phyloP scores from a whole-genome alignment of 108 stramenopile genomes.

The Nannochloropsis salina region DNA sequence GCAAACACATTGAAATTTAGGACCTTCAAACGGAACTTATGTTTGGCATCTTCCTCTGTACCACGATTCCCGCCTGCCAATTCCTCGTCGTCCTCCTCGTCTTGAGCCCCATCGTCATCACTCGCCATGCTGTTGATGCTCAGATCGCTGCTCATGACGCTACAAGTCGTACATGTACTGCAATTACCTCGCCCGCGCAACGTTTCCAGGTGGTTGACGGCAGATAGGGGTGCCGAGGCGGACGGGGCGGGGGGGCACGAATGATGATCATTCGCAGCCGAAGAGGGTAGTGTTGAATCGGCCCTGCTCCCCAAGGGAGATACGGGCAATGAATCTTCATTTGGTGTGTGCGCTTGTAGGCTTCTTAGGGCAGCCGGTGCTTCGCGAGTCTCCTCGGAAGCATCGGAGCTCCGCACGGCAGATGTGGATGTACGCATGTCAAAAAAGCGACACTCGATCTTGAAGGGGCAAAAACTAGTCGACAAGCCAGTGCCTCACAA shows the following conservation, averaged over 20 bases:
- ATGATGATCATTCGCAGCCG: not conserved
- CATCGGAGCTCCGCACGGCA: no score
- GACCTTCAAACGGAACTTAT: constrained; percentile 7
- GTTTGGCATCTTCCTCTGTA: not conserved
- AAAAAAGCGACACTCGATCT: no score
- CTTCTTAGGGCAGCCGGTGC: no score
- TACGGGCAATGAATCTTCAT: no score
- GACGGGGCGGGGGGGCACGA: not conserved
- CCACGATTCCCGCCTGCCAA: not conserved
- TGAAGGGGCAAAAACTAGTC: no score
- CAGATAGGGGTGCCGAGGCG: not conserved
- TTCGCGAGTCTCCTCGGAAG: no score
- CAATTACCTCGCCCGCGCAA: not conserved
- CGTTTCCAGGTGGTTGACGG: not conserved
- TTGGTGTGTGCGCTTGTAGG: no score
- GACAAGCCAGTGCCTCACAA: no score
- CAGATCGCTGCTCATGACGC: not conserved
- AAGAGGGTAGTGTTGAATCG: not conserved
- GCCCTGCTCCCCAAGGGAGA: no score
- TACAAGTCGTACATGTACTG: not conserved
- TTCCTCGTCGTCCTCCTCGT: not conserved
- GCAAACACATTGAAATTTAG: constrained; percentile 5
- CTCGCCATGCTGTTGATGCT: not conserved
- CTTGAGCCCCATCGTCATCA: not conserved
- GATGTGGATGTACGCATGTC: no score